Conservation (phyloP, 305 asterid species). For the Lippia alba region DNA sequence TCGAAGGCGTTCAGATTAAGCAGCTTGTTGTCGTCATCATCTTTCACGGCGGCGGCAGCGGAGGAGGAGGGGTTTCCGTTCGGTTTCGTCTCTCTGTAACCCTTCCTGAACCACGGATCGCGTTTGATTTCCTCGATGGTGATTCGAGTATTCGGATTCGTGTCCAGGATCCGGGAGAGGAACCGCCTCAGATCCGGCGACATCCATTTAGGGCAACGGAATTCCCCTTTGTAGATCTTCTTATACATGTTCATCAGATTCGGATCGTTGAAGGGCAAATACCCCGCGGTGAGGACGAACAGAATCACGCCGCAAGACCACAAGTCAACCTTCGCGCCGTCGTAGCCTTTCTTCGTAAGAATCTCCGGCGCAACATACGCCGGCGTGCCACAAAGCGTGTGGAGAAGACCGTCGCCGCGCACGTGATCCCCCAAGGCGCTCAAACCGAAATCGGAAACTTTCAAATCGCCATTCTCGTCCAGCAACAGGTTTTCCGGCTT, state of each 20-base stretch:
- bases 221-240: slow-evolving; percentile 84
- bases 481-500: slow-evolving; percentile 84
- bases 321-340: slow-evolving; percentile 72
- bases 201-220: slow-evolving; percentile 79
- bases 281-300: slow-evolving; percentile 72
- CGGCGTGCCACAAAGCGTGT: slow-evolving; percentile 89
- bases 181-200: slow-evolving; percentile 72
- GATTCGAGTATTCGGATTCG: slow-evolving; percentile 71
- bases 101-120: slow-evolving; percentile 84
- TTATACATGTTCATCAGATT: slow-evolving; percentile 81
- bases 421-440: slow-evolving; percentile 69
- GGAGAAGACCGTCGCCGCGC: slow-evolving; percentile 68
- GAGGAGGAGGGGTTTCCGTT: neutral
- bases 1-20: slow-evolving; percentile 73
- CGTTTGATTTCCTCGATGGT: slow-evolving; percentile 67
- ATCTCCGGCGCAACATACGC: slow-evolving; percentile 93
- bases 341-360: slow-evolving; percentile 68
- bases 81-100: slow-evolving; percentile 44
- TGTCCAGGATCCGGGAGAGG: slow-evolving; percentile 61
- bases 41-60: slow-evolving; percentile 24
- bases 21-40: slow-evolving; percentile 51
- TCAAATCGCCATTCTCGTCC: slow-evolving; percentile 78
- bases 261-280: slow-evolving; percentile 77
- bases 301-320: slow-evolving; percentile 91
- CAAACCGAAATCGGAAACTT: slow-evolving; percentile 85